These are phyloP conservation scores for Arthroderma sp. DNA, from an alignment of 2,329 filamentous ascomycete genomes.

Conservation along the genomic window DNA sequence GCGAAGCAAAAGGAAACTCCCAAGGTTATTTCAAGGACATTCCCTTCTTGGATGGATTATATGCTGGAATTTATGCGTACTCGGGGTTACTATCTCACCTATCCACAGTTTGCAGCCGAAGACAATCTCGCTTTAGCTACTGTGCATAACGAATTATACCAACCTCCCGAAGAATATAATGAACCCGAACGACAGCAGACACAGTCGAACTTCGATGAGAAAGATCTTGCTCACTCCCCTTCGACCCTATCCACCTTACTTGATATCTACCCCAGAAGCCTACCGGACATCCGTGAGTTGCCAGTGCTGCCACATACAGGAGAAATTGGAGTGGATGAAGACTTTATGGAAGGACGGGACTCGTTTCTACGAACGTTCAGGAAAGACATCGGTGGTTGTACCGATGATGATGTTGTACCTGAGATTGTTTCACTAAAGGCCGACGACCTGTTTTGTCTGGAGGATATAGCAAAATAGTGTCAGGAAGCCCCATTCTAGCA, in stretches of 20 bases:
- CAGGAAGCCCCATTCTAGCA: not conserved
- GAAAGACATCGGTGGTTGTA: conserved; percentile 55
- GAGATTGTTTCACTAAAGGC: conserved; percentile 30
- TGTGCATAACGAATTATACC: conserved; percentile 63
- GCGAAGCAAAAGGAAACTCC: conserved; percentile 9
- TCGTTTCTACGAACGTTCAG: conserved; percentile 51
- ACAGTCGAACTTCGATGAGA: conserved; percentile 16
- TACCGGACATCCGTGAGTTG: conserved; percentile 39
- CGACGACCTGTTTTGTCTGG: conserved; percentile 55
- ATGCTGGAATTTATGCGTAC: conserved; percentile 62
- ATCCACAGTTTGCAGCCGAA: conserved; percentile 49
- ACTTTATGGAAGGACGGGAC: conserved; percentile 31
- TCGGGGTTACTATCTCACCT: conserved; percentile 66
- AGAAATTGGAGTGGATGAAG: conserved; percentile 28
- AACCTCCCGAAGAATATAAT: conserved; percentile 55
- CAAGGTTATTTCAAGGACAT: conserved; percentile 54
- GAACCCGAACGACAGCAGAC: not conserved
- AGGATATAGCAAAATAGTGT: not conserved
- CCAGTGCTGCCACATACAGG: conserved; percentile 58
- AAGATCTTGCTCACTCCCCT: conserved; percentile 20
- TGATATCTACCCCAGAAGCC: conserved; percentile 36
- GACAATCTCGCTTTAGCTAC: conserved; percentile 50
- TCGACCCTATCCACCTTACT: conserved; percentile 39
- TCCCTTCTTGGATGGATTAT: conserved; percentile 69
- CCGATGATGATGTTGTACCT: conserved; percentile 24